These are phyloP conservation scores for Calonectria leucothoes DNA, from an alignment of 2,329 filamentous ascomycete genomes.

Conservation along the genomic window DNA sequence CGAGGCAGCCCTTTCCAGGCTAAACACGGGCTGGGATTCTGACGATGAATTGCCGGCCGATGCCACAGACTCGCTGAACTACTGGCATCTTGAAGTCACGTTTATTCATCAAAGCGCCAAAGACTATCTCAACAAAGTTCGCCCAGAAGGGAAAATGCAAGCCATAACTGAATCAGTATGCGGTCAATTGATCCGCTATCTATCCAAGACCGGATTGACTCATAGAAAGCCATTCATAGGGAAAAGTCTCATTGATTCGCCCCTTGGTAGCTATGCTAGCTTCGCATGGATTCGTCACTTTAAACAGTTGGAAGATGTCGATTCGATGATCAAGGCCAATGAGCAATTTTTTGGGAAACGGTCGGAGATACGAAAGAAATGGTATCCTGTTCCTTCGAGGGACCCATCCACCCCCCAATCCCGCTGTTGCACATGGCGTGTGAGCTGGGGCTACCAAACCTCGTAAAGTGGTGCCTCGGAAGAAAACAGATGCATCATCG, in stretches of 20 bases:
- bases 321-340: neutral
- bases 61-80: neutral
- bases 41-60: neutral
- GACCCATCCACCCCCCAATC: neutral
- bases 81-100: neutral
- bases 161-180: neutral
- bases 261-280: neutral
- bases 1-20: neutral
- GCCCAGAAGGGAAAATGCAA: neutral
- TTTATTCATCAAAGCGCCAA: neutral
- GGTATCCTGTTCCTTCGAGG: too few relatives aligned
- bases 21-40: rapidly evolving
- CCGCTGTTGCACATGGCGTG: neutral
- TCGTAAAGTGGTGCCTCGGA: neutral
- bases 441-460: neutral
- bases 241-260: neutral
- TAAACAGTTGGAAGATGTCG: neutral
- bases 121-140: neutral
- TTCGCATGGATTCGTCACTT: neutral
- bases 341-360: neutral
- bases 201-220: neutral
- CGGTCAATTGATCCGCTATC: neutral
- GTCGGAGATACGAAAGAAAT: neutral
- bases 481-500: neutral
- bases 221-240: neutral